Evolutionary conservation across 352 stramenopile genomes (phyloP), one percentile per base, ranked within the genome.

Genomic region (Pythium rhizo-oryzae): DNA sequence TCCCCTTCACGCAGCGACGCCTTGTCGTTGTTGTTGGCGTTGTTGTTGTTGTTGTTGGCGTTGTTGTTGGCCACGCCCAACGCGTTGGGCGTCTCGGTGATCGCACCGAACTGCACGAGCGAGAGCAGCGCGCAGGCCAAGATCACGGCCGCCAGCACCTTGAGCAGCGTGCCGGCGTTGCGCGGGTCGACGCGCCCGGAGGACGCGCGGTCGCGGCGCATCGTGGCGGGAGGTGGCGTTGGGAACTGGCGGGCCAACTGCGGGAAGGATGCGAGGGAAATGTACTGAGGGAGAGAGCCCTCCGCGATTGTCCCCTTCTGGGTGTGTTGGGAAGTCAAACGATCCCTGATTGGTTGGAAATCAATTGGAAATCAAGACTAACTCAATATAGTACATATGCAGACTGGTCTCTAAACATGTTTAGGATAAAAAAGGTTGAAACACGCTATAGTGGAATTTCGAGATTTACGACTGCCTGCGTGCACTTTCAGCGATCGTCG

Each of bases 121-220:
- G 65, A 72, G 28, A 72, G 24, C 15, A 72, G 1, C 1, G 58
- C 65, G 58, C 58, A 67, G 21, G 44, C 44, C 41, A 67, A n/a
- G 58, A 72, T 67, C 25, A 72, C 58, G 58, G 43, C 58, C 25
- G 47, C 65, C 18, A 72, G 59, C 44, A 72, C 51, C 52, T 67
- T 67, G 43, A 72, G 65, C 50, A 62, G 57, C 50, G 28, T 43
- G 37, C 23, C n/a, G 24, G 41, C 23, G 25, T 60, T 57, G 65
- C 56, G 65, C 35, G 58, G 52, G 54, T 63, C 62, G 43, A 63
- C 57, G 28, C 62, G 63, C 39, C 46, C 63, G 1, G 58, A 57
- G 19, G 51, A 62, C 4, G 49, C 58, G 57, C 65, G 57, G 57
- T 71, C 65, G 47, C 65, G 65, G 12, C 65, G 65, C 65, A 71